Evolutionary conservation across 148 eudicot species (phyloP).

Genomic region (Tetragonia tetragonoides): DNA sequence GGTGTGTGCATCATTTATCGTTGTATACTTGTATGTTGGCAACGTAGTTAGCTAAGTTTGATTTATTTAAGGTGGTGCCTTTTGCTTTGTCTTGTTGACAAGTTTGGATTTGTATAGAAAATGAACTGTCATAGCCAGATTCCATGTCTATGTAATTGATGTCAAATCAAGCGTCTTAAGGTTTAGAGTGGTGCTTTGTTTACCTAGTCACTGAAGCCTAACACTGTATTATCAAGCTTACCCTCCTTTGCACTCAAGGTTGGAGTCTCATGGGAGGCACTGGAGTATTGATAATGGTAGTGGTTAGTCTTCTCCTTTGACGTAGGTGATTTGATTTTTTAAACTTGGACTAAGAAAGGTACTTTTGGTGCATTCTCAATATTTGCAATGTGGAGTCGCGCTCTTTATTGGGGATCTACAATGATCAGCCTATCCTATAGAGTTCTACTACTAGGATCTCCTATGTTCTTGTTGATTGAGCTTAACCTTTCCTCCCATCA

Average conservation of each 20-base stretch:
- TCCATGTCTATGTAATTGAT: background rate
- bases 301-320: too few species aligned
- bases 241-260: background rate
- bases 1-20: background rate
- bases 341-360: too few species aligned
- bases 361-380: too few species aligned
- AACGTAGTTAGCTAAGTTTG: background rate
- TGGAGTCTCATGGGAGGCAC: background rate
- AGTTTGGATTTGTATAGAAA: background rate
- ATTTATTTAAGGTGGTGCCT: background rate
- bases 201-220: too few species aligned
- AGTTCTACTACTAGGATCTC: background rate
- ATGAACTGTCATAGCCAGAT: background rate
- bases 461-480: too few species aligned
- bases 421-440: background rate
- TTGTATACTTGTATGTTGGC: slow-evolving; percentile 1
- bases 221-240: too few species aligned
- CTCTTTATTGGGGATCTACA: too few species aligned
- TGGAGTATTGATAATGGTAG: too few species aligned
- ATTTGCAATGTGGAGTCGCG: too few species aligned
- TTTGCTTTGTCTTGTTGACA: background rate
- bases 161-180: background rate
- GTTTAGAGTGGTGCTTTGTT: too few species aligned
- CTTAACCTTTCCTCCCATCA: background rate
- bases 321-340: too few species aligned